Base-by-base conservation (phyloP, 306 rosid species). In the Cicer judaicum region DNA sequence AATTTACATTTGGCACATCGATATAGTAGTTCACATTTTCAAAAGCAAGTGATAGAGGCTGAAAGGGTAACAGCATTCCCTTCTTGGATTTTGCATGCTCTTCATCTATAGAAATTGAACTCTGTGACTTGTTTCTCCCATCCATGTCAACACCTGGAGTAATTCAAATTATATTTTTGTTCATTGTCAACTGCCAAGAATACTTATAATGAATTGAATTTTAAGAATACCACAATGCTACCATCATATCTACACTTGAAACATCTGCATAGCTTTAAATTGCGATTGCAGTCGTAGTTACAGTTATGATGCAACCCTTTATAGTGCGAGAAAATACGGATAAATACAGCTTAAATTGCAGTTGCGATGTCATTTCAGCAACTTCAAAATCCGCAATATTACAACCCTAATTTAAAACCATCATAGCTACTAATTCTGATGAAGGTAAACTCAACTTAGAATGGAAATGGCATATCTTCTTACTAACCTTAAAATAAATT, bases 11-110 rank as follows among this genome's bases (percentile, higher is more conserved):
- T 62, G 89, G 84, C 86, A 82, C 82, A 77, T 82, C 63, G 3
- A 85, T 81, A 46, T 82, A 80, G 76, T 82, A 85, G 59, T 82
- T 85, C 48, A 82, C 84, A 73, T 73, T 56, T 56, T 80, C 73
- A 69, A 85, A 85, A 7, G 80, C 86, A 56, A 85, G 79, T 63
- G 86, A 72, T 15, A 79, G 70, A 39, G 89, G 84, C 60, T 15
- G 84, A 55, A 85, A 85, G 7, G 89, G 89, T 52, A 85, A 66
- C 72, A 82, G 83, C 89, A 85, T 79, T 69, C 89, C 86, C 82
- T 78, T 79, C 64, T 62, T 85, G 67, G 43, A 38, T 68, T 81
- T 70, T 75, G 63, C 57, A 38, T 59, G 21, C 40, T 75, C 72
- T 74, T 40, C 47, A 57, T 67, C 70, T 59, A 16, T 60, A 66